A percentile compares a stretch with the other conserved stretches of the same genome.
Conservation (phyloP, 495 filamentous ascomycete genomes). For the Podospora fimiseda region DNA sequence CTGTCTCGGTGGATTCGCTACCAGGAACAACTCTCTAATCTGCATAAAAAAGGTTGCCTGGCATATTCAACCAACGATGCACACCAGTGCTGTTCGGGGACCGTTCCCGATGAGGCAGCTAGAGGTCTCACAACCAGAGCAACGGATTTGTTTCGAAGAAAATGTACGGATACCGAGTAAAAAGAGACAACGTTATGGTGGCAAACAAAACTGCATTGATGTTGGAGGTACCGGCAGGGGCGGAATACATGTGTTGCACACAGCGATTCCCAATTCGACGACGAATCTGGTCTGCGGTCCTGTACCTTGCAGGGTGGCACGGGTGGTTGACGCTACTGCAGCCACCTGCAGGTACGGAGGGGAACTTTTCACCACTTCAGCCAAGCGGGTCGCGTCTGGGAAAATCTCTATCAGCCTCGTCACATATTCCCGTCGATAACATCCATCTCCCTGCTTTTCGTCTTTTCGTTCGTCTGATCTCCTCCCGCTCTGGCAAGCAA, state of each 20-base stretch:
- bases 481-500: no score
- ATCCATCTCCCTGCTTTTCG: no score
- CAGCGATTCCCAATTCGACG: neutral
- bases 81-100: no score
- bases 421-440: conserved; percentile 10
- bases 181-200: no score
- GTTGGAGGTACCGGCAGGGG: neutral
- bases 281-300: neutral
- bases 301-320: conserved; percentile 15
- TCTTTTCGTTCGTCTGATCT: neutral
- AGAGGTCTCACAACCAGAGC: no score
- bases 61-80: neutral
- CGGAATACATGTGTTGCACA: neutral
- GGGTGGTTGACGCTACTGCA: conserved; percentile 6
- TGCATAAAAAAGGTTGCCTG: conserved; percentile 3
- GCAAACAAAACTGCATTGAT: neutral
- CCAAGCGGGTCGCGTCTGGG: conserved; percentile 4
- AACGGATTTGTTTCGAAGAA: no score
- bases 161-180: no score
- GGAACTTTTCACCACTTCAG: conserved; percentile 7
- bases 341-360: conserved; percentile 21
- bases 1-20: conserved; percentile 3
- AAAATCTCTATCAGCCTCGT: conserved; percentile 9
- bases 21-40: neutral
- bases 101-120: no score